Percentiles rank a stretch among this genome's conserved stretches.
These are phyloP conservation scores for Xerocomellus dryophilus DNA, from an alignment of 768 basidiomycete genomes.

Conservation along the genomic window DNA sequence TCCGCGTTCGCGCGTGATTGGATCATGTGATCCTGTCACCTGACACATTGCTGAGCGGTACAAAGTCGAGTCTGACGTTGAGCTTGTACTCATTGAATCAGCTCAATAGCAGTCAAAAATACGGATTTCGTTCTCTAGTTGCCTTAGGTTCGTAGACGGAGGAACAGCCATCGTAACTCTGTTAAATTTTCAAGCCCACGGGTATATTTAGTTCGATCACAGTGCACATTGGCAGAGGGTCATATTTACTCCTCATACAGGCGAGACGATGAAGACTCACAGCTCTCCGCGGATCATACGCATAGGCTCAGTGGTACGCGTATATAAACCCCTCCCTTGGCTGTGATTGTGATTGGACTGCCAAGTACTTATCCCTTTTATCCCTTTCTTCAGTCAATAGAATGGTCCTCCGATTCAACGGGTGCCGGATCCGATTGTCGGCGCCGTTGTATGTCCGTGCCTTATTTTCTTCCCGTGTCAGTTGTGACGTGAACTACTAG, in stretches of 20 bases:
- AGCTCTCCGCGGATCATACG: constrained; percentile 1
- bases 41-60: too few relatives aligned
- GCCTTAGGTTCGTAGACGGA: not conserved
- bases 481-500: not conserved
- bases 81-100: not conserved
- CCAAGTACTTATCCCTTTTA: not conserved
- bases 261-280: not conserved
- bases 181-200: too few relatives aligned
- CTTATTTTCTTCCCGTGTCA: constrained; percentile 3
- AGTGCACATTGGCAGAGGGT: not conserved
- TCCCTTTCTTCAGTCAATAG: not conserved
- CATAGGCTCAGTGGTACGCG: not conserved
- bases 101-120: not conserved
- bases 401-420: not conserved
- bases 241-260: not conserved
- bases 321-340: not conserved
- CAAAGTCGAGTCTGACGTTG: too few relatives aligned
- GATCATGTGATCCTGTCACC: too few relatives aligned
- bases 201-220: not conserved
- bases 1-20: too few relatives aligned
- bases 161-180: not conserved
- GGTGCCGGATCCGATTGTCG: constrained; percentile 12
- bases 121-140: not conserved
- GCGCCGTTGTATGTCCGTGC: not conserved
- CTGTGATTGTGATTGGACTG: not conserved